These are phyloP conservation scores for Articulospora tetracladia DNA, from an alignment of 495 filamentous ascomycete genomes.

Conservation along the genomic window DNA sequence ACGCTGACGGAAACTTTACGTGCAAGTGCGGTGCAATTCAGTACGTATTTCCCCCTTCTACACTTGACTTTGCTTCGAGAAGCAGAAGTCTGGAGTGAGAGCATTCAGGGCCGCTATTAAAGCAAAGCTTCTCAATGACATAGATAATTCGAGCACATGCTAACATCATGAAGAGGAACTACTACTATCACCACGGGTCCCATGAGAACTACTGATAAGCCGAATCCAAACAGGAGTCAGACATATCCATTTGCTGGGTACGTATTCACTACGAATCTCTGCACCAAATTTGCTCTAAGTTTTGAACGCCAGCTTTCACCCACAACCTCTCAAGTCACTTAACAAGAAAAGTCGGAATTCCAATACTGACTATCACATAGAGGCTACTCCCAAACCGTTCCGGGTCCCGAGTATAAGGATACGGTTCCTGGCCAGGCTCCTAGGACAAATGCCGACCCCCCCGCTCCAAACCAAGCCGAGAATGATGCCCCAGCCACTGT, in stretches of 20 bases:
- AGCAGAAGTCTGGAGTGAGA: too few species aligned
- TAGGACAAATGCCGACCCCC: background rate
- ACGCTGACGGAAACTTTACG: background rate
- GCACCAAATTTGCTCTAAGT: too few species aligned
- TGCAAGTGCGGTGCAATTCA: background rate
- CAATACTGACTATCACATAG: background rate
- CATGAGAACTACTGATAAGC: background rate
- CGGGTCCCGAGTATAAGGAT: background rate
- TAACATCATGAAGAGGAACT: background rate
- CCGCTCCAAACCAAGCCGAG: background rate
- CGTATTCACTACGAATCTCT: background rate
- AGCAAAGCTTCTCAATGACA: too few species aligned
- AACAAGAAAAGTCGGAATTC: too few species aligned
- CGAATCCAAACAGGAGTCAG: background rate
- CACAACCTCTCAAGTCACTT: too few species aligned
- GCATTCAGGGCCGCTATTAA: too few species aligned
- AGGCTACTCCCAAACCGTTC: background rate
- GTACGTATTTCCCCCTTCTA: too few species aligned
- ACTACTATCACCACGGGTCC: background rate
- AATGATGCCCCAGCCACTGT: background rate
- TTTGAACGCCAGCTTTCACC: too few species aligned
- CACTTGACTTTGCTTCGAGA: too few species aligned
- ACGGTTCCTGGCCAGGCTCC: background rate
- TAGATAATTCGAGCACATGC: background rate
- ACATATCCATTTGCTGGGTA: background rate